These are phyloP conservation scores for Eucalyptus regnans DNA, from an alignment of 345 rosid genomes.

Conservation along the genomic window DNA sequence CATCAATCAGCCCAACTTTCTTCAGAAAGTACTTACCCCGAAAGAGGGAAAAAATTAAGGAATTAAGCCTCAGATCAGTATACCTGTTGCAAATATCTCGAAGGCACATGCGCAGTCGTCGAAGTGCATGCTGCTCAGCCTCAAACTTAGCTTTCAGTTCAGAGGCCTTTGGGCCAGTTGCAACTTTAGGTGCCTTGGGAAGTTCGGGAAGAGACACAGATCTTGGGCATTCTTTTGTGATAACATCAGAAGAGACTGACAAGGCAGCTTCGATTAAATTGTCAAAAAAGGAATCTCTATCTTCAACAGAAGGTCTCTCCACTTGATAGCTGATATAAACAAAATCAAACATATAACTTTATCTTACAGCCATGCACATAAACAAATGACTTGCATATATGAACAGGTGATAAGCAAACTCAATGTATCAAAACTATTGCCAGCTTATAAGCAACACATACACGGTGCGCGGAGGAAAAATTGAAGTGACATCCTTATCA, in stretches of 20 bases:
- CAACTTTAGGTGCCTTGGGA: conserved; percentile 72
- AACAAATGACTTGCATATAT: neutral
- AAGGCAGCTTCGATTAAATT: conserved; percentile 82
- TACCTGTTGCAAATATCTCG: conserved; percentile 98
- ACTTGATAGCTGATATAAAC: conserved; percentile 64
- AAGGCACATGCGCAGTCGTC: conserved; percentile 95
- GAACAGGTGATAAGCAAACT: neutral
- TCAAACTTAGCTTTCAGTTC: conserved; percentile 92
- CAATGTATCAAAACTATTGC: neutral
- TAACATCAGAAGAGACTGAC: conserved; percentile 59
- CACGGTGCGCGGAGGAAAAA: conserved; percentile 67
- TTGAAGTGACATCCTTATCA: conserved; percentile 34
- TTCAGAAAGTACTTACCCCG: neutral
- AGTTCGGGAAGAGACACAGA: conserved; percentile 53
- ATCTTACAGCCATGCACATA: neutral
- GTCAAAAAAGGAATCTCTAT: conserved; percentile 71
- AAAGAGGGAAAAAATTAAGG: neutral
- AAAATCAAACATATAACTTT: neutral
- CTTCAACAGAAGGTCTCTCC: conserved; percentile 63
- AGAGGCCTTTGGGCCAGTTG: conserved; percentile 82
- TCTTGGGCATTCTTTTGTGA: conserved; percentile 28
- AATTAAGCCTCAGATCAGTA: neutral
- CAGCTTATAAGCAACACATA: conserved; percentile 24
- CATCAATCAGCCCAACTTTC: neutral
- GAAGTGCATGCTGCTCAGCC: conserved; percentile 98